Evolutionary conservation across 2,329 filamentous ascomycete genomes (phyloP), one percentile per base, ranked within the genome.

Genomic region (Chaetomium strumarium): DNA sequence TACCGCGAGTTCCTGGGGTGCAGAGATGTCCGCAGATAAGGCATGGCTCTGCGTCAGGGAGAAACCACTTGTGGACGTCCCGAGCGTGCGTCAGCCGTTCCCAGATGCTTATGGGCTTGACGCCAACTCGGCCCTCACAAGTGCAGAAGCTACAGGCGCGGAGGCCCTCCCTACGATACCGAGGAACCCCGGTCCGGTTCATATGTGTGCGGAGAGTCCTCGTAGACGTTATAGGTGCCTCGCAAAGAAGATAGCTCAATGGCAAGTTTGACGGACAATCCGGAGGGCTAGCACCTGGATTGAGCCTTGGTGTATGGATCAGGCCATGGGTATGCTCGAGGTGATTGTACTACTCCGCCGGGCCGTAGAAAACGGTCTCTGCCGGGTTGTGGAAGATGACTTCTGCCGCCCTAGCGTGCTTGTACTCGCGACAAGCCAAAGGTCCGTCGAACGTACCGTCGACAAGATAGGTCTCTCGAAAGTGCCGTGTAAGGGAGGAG

Each of bases 1-100:
- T 89, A 90, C 51, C 78, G 78, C 5, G 86, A 90, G 55, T 80
- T 75, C 56, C 46, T 46, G 13, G 46, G 46, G 46, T 20, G 30
- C 24, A 53, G 46, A 53, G 51, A 53, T 53, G 41, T 36, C 52
- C 31, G 42, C 30, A 54, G 47, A 50, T 37, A 50, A 34, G 52
- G 41, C 42, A 54, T 10, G 43, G 46, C 17, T 36, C 51, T n/a
- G 16, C 12, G 31, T 19, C 2, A 45, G 46, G 52, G 37, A 54
- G 47, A 54, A 40, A 29, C 52, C 30, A 54, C 1, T 47, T 50
- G 42, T 54, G 31, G 37, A 47, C 42, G 41, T 37, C 46, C 37
- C 36, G 30, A 50, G 42, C 46, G 46, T 54, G 29, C n/a, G n/a
- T n/a, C n/a, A n/a, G n/a, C n/a, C n/a, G n/a, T n/a, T n/a, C n/a